Base-by-base conservation (phyloP, 345 rosid species). In the Trapa bicornis region DNA sequence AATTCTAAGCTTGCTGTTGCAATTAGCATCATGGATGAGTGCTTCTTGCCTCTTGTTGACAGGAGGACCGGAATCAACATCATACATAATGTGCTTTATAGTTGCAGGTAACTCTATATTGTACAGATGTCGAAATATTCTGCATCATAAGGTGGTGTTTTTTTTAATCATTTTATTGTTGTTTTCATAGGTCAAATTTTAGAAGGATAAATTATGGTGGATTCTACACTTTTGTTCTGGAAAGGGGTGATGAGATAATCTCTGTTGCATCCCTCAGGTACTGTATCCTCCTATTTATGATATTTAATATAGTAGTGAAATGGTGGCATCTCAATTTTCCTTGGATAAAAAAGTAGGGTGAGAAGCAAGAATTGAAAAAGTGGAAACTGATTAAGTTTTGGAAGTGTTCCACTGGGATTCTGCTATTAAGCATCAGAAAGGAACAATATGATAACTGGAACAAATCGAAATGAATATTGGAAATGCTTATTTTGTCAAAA, bases 241-340 rank as follows among this genome's bases (percentile, higher is more conserved):
- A 91, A 78, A 89, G 87, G 75, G 97, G 94, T 29, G 96, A 91
- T 47, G 96, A 91, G 75, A 84, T 89, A 69, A 85, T 89, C 67
- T 86, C 87, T 47, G 84, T 87, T 38, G 92, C 97, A 68, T 91
- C 94, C 73, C 73, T 89, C 78, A 87, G 96, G 97, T 91, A 75
- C 67, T 13, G 12, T 68, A 61, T 65, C 64, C 68, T 36, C 65
- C 56, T 6, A 56, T 43, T 70, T 65, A 67, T 71, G 61, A 9
- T 56, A 45, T 6, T 7, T 52, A 60, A 37, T 38, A 63, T 58
- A 37, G 15, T 8, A 32, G 36, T 69, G 37, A 33, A 22, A n/a
- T 45, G 11, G 47, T 67, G 69, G 5, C 65, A 3, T 38, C 57
- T 53, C 38, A 38, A 35, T 47, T 60, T 29, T 32, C 63, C 3